A percentile compares a stretch with the other conserved stretches of the same genome.
Evolutionary conservation across 1,284 basidiomycete genomes (phyloP).

Genomic region (Fomitopsis pinicola): DNA sequence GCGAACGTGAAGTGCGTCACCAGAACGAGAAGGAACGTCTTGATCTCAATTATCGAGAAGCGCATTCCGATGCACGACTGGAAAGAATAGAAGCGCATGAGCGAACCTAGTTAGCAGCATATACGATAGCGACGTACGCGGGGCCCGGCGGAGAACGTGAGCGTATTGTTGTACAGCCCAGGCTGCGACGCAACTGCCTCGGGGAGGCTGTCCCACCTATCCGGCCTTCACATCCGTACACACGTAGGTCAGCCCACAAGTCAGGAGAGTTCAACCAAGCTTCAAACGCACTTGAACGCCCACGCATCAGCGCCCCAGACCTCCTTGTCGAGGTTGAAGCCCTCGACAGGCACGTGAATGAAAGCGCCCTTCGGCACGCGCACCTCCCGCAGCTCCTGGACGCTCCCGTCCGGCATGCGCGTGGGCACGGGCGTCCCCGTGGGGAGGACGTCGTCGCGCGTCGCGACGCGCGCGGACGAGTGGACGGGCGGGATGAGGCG

Average conservation of each 20-base stretch:
- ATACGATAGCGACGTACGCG: slow-evolving; percentile 44
- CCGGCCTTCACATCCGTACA: slow-evolving; percentile 45
- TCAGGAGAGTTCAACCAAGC: background rate
- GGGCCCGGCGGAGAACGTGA: slow-evolving; percentile 77
- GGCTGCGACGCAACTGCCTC: slow-evolving; percentile 56
- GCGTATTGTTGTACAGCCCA: slow-evolving; percentile 63
- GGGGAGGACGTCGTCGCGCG: slow-evolving; percentile 70
- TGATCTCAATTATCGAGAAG: slow-evolving; percentile 78
- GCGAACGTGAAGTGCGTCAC: slow-evolving; percentile 63
- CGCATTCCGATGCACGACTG: slow-evolving; percentile 78
- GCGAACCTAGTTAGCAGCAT: background rate
- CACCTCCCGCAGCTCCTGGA: slow-evolving; percentile 40
- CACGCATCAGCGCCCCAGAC: slow-evolving; percentile 77
- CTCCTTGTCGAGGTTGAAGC: slow-evolving; percentile 67
- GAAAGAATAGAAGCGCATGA: background rate
- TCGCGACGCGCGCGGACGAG: slow-evolving; percentile 72
- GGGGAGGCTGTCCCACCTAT: slow-evolving; percentile 73
- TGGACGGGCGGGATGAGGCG: slow-evolving; percentile 78
- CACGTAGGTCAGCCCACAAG: background rate
- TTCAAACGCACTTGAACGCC: slow-evolving; percentile 60
- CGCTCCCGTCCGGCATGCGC: slow-evolving; percentile 37
- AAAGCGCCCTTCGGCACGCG: slow-evolving; percentile 61
- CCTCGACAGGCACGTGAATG: slow-evolving; percentile 74
- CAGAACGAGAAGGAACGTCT: slow-evolving; percentile 67
- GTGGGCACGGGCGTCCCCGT: slow-evolving; percentile 59